Evolutionary conservation across 2,329 filamentous ascomycete species (phyloP), one percentile per base, ranked within the genome.

Genomic region (Chaetomiaceae sp.): DNA sequence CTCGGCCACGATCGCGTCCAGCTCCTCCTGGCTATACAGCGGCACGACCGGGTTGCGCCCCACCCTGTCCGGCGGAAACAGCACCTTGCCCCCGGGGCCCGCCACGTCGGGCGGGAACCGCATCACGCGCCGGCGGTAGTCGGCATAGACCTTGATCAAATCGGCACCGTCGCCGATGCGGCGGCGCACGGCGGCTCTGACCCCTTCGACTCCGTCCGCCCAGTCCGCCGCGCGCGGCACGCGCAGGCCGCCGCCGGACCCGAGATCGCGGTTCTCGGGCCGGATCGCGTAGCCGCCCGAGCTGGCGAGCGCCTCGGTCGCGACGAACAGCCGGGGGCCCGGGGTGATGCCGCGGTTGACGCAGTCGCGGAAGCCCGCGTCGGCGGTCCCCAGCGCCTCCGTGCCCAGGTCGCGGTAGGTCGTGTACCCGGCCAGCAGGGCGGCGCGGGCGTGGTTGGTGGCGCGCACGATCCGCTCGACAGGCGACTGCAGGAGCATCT

Each of bases 401-500:
- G 73, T 75, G 12, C 75, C 74, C 1, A 79, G 66, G 56, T 79
- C 76, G 35, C 76, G 67, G 58, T 78, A 78, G 2, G 75, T 79
- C 0, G 76, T 82, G 63, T 75, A 81, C 6, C 78, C 78, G 0
- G 77, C 74, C 17, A 74, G 61, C 9, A 82, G 64, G 1, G 74
- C 76, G 0, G 68, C 65, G 36, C 71, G 72, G 49, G 69, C 69
- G 51, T 78, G 72, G 49, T 78, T 75, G 7, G 72, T 71, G 0
- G 73, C 72, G 15, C 78, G 72, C 38, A 81, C 68, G 19, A 72
- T 67, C 18, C 76, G 66, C 56, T 82, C 78, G 7, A 78, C 69
- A n/a, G 75, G 60, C 46, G 73, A 75, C 54, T 80, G 75, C 50
- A 81, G 75, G 29, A 76, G 72, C 61, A 78, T 74, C 56, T 81